Base-by-base conservation (phyloP, 306 rosid genomes). In the Begonia fuchsioides region DNA sequence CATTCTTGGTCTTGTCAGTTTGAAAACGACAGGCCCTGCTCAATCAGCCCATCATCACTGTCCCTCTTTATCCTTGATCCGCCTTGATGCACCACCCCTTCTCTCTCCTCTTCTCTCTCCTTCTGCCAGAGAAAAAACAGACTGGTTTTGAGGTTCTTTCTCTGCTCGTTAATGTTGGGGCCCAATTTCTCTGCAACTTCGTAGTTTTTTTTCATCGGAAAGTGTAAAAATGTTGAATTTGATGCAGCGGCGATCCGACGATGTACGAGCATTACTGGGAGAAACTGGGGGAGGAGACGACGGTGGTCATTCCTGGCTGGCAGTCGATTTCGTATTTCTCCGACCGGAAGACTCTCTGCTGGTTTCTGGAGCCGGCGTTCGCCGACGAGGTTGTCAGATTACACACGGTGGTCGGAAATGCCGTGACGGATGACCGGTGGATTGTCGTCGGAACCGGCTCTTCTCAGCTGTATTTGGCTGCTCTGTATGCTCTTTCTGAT, bases 381-480 rank as follows among this genome's bases (percentile, higher is more conserved):
- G 73, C 68, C 0, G 66, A 54, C 38, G 81, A 88, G 61, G 70
- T 88, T 12, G 64, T 71, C 44, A 65, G 96, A 51, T 48, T 88
- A 51, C 96, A 88, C 57, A 62, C 44, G 3, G 79, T 73, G 15
- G 94, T 81, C 1, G 95, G 87, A 0, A 90, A 90, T 55, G 98
- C 98, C 0, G 72, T 65, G 6, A 83, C 94, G 1, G 72, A 81
- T 35, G 85, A 75, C 8, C 82, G 79, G 5, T 72, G 82, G 39
- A 44, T 85, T 57, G 87, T 90, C 18, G 94, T 90, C 11, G 98
- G 98, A 13, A 90, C 95, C 2, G 98, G 98, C 50, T 90, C 98
- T 11, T 85, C 96, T 13, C 98, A 90, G 74, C 83, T 90, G 13
- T 60, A 56, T 52, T 67, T 77, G n/a, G 96, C 96, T 35, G 93